Evolutionary conservation across 768 basidiomycete species (phyloP).

Genomic region (Nidula microcarpa): DNA sequence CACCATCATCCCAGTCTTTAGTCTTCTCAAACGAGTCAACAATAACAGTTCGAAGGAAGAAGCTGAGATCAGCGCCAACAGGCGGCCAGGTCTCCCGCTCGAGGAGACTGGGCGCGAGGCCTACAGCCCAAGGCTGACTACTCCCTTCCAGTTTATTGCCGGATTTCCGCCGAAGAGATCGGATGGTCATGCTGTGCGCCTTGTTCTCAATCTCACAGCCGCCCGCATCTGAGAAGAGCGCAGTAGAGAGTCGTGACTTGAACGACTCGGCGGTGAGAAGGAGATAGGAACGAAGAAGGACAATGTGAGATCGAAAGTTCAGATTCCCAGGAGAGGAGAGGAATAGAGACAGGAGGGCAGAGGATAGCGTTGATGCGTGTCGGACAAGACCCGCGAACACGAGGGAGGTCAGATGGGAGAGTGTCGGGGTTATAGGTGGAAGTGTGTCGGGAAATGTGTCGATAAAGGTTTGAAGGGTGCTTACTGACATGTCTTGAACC

Average conservation of each 20-base stretch:
- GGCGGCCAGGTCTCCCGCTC: constrained; percentile 84
- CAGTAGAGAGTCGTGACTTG: constrained; percentile 60
- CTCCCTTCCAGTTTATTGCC: constrained; percentile 18
- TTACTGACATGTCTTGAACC: constrained; percentile 17
- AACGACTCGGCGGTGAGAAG: constrained; percentile 72
- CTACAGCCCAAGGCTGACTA: constrained; percentile 56
- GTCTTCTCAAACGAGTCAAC: constrained; percentile 65
- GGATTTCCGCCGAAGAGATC: constrained; percentile 26
- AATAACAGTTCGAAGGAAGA: constrained; percentile 79
- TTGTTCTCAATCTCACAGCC: constrained; percentile 37
- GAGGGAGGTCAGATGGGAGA: constrained; percentile 57
- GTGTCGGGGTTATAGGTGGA: constrained; percentile 62
- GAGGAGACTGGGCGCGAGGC: constrained; percentile 69
- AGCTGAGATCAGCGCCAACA: constrained; percentile 80
- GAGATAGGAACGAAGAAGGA: constrained; percentile 71
- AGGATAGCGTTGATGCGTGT: constrained; percentile 64
- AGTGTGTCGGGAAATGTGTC: constrained; percentile 53
- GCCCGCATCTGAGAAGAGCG: constrained; percentile 76
- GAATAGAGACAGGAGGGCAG: constrained; percentile 64
- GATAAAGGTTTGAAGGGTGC: constrained; percentile 46
- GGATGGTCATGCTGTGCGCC: constrained; percentile 28
- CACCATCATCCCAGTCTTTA: constrained; percentile 19
- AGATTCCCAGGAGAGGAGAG: constrained; percentile 62
- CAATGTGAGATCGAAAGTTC: constrained; percentile 63
- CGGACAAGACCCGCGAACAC: constrained; percentile 58